Percentiles rank a stretch among this genome's conserved stretches.
Evolutionary conservation across 306 rosid species (phyloP).

Genomic region (Cucurbita pepo): DNA sequence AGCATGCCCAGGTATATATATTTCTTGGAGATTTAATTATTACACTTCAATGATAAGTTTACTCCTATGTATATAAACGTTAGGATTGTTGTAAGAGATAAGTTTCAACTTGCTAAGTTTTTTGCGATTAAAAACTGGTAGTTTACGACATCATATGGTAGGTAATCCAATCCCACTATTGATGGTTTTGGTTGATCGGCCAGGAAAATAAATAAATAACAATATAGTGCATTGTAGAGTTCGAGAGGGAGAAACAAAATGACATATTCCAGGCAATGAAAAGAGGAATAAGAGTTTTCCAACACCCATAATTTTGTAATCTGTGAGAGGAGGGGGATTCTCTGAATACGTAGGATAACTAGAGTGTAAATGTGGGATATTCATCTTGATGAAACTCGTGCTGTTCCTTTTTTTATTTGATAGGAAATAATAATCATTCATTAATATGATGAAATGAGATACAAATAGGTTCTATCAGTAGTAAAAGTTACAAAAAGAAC

Average conservation of each 20-base stretch:
- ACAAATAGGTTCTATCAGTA: too few relatives aligned
- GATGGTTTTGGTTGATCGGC: background rate
- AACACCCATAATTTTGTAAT: background rate
- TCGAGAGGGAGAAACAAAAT: background rate
- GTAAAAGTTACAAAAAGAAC: too few relatives aligned
- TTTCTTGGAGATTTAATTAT: background rate
- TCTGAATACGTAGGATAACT: background rate
- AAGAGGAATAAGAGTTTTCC: background rate
- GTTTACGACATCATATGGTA: background rate
- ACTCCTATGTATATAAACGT: background rate
- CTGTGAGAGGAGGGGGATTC: background rate
- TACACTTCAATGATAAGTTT: background rate
- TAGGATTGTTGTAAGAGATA: background rate
- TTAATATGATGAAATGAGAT: too few relatives aligned
- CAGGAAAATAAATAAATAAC: background rate
- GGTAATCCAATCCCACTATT: background rate
- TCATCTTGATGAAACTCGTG: background rate
- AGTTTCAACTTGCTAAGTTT: background rate
- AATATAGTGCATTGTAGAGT: background rate
- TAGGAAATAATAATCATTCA: too few relatives aligned
- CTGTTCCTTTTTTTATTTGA: too few relatives aligned
- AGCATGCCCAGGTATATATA: constrained; percentile 83
- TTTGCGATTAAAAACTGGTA: background rate
- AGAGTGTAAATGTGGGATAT: background rate
- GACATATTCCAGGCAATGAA: background rate